These are phyloP conservation scores for Fusarium sp. DNA, from an alignment of 2,329 filamentous ascomycete species.

Conservation along the genomic window DNA sequence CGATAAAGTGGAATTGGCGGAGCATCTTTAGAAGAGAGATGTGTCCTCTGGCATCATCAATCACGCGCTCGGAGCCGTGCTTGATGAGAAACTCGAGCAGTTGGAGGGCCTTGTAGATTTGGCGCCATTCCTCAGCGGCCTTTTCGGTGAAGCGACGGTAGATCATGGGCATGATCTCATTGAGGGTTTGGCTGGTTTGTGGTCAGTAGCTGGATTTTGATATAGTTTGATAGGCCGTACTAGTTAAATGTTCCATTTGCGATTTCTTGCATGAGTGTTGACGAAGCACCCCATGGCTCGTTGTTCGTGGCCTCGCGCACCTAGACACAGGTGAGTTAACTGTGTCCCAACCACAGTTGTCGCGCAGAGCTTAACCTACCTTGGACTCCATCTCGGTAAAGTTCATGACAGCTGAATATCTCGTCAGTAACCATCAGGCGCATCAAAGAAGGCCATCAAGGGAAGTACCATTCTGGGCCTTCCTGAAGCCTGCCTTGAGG, in stretches of 20 bases:
- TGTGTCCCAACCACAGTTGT: constrained; percentile 4
- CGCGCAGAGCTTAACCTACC: constrained; percentile 53
- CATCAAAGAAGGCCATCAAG: constrained; percentile 14
- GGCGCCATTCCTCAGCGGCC: constrained; percentile 96
- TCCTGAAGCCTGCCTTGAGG: constrained; percentile 92
- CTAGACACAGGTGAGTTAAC: constrained; percentile 56
- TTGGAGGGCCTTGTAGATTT: constrained; percentile 99
- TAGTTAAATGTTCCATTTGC: constrained; percentile 98
- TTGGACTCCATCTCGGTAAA: constrained; percentile 92
- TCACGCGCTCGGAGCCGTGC: constrained; percentile 96
- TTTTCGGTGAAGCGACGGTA: constrained; percentile 99
- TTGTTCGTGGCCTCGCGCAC: constrained; percentile 99
- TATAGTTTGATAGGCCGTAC: constrained; percentile 65
- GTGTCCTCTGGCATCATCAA: constrained; percentile 96
- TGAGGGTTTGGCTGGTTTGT: constrained; percentile 82
- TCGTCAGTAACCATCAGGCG: constrained; percentile 47
- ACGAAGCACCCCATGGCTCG: constrained; percentile 92
- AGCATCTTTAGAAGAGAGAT: constrained; percentile 98
- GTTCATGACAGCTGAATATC: constrained; percentile 88
- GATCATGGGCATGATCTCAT: constrained; percentile 99
- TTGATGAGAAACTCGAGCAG: constrained; percentile 97
- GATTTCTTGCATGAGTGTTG: constrained; percentile 95
- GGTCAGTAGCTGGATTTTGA: constrained; percentile 34
- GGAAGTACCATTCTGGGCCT: constrained; percentile 89
- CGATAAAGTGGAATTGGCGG: constrained; percentile 96